phyloP scores from a whole-genome alignment of 768 basidiomycete genomes.

The Coprinellus micaceus region DNA sequence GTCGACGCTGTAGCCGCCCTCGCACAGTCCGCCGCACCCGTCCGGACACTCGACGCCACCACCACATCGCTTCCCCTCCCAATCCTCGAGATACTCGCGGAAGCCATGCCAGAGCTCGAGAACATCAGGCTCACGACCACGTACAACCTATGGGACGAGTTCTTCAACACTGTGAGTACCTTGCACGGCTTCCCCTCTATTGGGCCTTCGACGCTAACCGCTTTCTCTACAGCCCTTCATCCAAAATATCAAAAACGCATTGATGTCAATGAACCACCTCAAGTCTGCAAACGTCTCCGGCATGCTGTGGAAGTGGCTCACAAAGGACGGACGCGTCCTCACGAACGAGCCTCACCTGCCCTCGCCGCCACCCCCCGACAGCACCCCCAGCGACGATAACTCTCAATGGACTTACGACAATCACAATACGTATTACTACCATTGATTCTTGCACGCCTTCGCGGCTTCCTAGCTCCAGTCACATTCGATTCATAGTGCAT shows the following conservation, averaged over 20 bases:
- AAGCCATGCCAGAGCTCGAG: conserved; percentile 54
- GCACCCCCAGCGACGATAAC: neutral
- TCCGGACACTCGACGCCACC: conserved; percentile 56
- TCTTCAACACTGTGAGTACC: conserved; percentile 46
- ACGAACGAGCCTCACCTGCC: conserved; percentile 9
- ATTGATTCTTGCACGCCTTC: neutral
- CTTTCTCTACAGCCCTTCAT: conserved; percentile 20
- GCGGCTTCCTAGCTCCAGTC: neutral
- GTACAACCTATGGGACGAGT: conserved; percentile 41
- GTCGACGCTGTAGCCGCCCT: conserved; percentile 53
- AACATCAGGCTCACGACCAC: conserved; percentile 67
- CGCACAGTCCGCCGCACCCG: conserved; percentile 44
- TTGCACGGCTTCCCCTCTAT: neutral
- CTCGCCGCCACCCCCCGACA: neutral
- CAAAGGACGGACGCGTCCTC: conserved; percentile 10
- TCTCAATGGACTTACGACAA: conserved; percentile 3
- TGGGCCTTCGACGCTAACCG: conserved; percentile 7
- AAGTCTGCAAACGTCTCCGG: conserved; percentile 71
- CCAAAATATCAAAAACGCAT: conserved; percentile 37
- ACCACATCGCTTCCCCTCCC: conserved; percentile 55
- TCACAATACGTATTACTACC: conserved; percentile 3
- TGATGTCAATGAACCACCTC: conserved; percentile 59
- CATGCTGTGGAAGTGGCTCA: conserved; percentile 59
- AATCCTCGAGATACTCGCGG: conserved; percentile 55
- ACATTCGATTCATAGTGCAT: neutral